Percentiles rank a stretch among this genome's conserved stretches.
phyloP scores from a whole-genome alignment of 1,139 yeast genomes.

The Pichiaceae sp. region DNA sequence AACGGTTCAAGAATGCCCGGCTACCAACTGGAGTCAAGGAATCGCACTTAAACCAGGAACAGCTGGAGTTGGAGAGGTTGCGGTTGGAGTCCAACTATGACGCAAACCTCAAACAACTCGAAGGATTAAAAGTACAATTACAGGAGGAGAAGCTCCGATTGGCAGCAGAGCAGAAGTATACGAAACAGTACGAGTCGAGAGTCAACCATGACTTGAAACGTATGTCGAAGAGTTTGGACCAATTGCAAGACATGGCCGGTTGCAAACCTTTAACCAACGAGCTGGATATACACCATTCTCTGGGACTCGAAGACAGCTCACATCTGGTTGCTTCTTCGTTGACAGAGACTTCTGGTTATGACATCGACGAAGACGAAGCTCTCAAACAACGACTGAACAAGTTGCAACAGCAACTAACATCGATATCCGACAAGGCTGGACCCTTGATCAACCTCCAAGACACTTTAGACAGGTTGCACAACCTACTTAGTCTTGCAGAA shows the following conservation, averaged over 20 bases:
- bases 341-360: neutral
- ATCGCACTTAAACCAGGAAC: constrained; percentile 13
- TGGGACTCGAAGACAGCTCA: neutral
- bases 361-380: neutral
- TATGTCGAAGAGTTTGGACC: constrained; percentile 9
- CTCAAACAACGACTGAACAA: neutral
- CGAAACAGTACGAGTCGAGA: constrained; percentile 11
- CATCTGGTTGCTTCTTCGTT: neutral
- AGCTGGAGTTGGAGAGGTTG: constrained; percentile 11
- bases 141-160: constrained; percentile 14
- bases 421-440: constrained; percentile 4
- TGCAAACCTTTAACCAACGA: neutral
- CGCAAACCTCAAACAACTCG: constrained; percentile 19
- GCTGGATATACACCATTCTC: neutral
- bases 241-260: neutral
- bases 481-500: constrained; percentile 9
- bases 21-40: constrained; percentile 18
- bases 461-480: constrained; percentile 7
- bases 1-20: constrained; percentile 12
- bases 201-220: constrained; percentile 6
- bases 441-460: constrained; percentile 5
- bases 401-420: neutral
- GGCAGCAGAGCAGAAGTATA: constrained; percentile 13
- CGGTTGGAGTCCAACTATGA: constrained; percentile 17
- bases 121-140: constrained; percentile 14